These are phyloP conservation scores for Aspergillus campestris DNA, from an alignment of 495 filamentous ascomycete genomes.

Conservation along the genomic window DNA sequence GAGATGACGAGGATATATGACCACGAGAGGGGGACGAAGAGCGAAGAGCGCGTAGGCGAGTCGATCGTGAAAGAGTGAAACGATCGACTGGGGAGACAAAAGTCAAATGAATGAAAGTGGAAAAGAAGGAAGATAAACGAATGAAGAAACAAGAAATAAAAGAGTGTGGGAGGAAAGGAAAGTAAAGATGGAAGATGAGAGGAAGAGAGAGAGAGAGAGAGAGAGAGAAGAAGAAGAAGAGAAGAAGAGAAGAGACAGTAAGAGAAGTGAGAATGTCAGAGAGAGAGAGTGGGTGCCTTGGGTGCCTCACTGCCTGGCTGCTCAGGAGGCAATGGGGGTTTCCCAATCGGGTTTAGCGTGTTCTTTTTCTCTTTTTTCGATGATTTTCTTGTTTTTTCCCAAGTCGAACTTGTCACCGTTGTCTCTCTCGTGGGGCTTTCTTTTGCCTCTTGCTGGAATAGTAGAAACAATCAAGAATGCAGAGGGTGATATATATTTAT, in stretches of 20 bases:
- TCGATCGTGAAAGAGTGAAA: constrained; percentile 39
- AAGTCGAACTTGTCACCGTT: background rate
- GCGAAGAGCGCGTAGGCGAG: constrained; percentile 14
- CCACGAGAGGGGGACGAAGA: constrained; percentile 24
- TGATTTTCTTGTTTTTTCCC: background rate
- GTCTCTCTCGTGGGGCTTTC: constrained; percentile 9
- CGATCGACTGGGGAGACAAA: constrained; percentile 27
- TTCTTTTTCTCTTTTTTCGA: background rate
- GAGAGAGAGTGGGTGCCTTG: constrained; percentile 3
- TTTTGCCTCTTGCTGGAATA: background rate
- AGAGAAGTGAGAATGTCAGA: constrained; percentile 4
- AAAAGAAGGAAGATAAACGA: constrained; percentile 17
- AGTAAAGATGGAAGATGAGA: constrained; percentile 22
- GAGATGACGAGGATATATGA: constrained; percentile 13
- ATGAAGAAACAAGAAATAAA: constrained; percentile 14
- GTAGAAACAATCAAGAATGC: background rate
- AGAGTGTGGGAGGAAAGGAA: constrained; percentile 25
- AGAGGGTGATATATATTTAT: no score
- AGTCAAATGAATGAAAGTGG: constrained; percentile 11
- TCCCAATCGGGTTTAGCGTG: constrained; percentile 7
- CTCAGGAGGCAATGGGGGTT: constrained; percentile 4
- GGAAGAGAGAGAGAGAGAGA: constrained; percentile 18
- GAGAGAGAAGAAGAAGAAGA: constrained; percentile 13
- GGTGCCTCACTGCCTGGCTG: background rate
- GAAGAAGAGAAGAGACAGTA: constrained; percentile 9